These are phyloP conservation scores for Yamadazyma insecticola DNA, from an alignment of 805 yeast species.

Conservation along the genomic window DNA sequence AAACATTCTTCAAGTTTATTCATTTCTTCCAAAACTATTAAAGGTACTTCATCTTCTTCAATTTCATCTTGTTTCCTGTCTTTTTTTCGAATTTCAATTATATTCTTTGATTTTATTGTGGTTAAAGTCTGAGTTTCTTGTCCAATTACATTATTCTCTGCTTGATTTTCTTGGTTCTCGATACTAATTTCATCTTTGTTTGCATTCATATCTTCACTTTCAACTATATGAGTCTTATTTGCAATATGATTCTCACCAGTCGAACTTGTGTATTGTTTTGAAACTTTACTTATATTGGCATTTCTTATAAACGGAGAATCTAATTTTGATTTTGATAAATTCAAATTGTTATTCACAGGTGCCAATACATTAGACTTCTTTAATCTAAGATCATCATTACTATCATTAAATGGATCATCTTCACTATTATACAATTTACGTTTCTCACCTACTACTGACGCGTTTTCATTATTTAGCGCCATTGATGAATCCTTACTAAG, in stretches of 20 bases:
- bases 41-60: conserved; percentile 45
- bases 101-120: too few relatives aligned
- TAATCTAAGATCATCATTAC: too few relatives aligned
- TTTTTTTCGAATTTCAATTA: background rate
- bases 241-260: too few relatives aligned
- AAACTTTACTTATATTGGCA: background rate
- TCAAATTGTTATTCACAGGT: conserved; percentile 28
- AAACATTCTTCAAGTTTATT: conserved; percentile 49
- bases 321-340: conserved; percentile 4
- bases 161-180: too few relatives aligned
- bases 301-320: background rate
- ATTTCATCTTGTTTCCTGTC: conserved; percentile 8
- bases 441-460: conserved; percentile 4
- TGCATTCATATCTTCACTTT: too few relatives aligned
- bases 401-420: conserved; percentile 17
- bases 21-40: conserved; percentile 57
- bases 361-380: conserved; percentile 7
- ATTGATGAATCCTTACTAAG: conserved; percentile 7
- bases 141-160: too few relatives aligned
- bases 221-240: too few relatives aligned
- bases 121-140: too few relatives aligned
- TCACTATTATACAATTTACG: conserved; percentile 6
- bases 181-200: too few relatives aligned
- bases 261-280: too few relatives aligned
- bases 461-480: conserved; percentile 4